Conservation (phyloP, 495 filamentous ascomycete species). For the Hyaloscypha bicolor region DNA sequence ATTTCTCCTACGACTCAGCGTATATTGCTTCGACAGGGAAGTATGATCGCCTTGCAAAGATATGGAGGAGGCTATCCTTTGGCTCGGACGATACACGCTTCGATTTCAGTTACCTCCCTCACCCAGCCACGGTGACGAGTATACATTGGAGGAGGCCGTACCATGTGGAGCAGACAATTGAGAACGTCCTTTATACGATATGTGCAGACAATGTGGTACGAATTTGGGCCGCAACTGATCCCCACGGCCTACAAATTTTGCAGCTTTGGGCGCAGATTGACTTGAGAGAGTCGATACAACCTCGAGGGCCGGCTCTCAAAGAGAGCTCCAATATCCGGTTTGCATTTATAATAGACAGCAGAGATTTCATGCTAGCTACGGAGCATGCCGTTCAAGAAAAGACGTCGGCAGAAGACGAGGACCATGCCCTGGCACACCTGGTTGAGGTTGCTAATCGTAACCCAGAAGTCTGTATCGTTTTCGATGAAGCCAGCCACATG, state of each 20-base stretch:
- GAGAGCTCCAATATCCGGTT: constrained; percentile 54
- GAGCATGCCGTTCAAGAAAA: constrained; percentile 70
- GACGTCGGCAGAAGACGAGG: constrained; percentile 56
- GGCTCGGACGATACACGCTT: constrained; percentile 82
- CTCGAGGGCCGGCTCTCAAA: constrained; percentile 39
- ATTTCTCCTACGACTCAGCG: constrained; percentile 81
- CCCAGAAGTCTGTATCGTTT: constrained; percentile 84
- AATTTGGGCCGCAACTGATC: constrained; percentile 80
- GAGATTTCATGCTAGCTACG: constrained; percentile 74
- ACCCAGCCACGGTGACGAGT: constrained; percentile 76
- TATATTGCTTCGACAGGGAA: constrained; percentile 81
- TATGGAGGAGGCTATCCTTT: constrained; percentile 90
- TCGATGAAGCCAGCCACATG: constrained; percentile 86
- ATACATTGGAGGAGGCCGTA: constrained; percentile 83
- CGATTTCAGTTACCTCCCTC: constrained; percentile 86
- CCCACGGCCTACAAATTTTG: constrained; percentile 69
- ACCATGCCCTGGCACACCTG: constrained; percentile 77
- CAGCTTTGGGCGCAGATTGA: constrained; percentile 85
- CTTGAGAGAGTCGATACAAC: constrained; percentile 72
- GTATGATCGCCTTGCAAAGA: constrained; percentile 83
- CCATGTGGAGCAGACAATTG: constrained; percentile 74
- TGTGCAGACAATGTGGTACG: constrained; percentile 83
- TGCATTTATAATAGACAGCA: constrained; percentile 83
- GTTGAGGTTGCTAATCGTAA: constrained; percentile 82
- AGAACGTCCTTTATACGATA: constrained; percentile 91